Conservation (phyloP, 108 stramenopile genomes). For the Pseudonitzschia multiseries region DNA sequence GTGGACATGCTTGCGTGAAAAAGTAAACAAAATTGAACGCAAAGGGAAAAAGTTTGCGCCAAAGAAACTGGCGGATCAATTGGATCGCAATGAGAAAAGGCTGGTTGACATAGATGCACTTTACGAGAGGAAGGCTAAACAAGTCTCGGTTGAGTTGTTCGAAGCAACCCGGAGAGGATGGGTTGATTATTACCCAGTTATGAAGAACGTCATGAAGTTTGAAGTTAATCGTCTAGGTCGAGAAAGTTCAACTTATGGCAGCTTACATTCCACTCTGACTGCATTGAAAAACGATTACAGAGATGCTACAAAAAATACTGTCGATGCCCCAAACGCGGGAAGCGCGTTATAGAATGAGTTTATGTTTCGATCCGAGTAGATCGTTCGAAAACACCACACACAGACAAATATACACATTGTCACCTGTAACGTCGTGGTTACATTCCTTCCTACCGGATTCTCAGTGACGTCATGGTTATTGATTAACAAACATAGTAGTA, state of each 20-base stretch:
- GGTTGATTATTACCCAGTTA: slow-evolving; percentile 19
- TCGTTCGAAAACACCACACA: no score
- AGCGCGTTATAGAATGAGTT: slow-evolving; percentile 6
- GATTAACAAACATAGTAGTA: no score
- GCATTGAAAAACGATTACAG: slow-evolving; percentile 25
- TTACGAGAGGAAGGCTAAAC: slow-evolving; percentile 17
- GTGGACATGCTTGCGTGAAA: slow-evolving; percentile 33
- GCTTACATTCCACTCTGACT: slow-evolving; percentile 11
- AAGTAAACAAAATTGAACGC: slow-evolving; percentile 24
- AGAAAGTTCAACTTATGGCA: slow-evolving; percentile 21
- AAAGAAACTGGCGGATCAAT: slow-evolving; percentile 1
- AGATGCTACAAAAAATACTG: slow-evolving; percentile 4
- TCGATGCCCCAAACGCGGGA: slow-evolving; percentile 9
- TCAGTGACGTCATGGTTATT: no score
- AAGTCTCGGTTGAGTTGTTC: slow-evolving; percentile 1
- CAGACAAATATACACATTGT: no score
- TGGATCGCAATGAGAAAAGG: slow-evolving; percentile 18
- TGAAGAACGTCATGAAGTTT: slow-evolving; percentile 28
- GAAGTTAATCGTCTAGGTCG: slow-evolving; percentile 23
- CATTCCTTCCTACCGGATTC: no score
- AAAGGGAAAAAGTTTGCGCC: slow-evolving; percentile 20
- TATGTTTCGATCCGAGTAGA: background rate
- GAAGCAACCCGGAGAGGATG: slow-evolving; percentile 11
- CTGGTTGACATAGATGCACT: background rate
- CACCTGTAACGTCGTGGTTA: no score